Evolutionary conservation across 1,284 basidiomycete species (phyloP), one percentile per base, ranked within the genome.

Genomic region (Athelia sp.): DNA sequence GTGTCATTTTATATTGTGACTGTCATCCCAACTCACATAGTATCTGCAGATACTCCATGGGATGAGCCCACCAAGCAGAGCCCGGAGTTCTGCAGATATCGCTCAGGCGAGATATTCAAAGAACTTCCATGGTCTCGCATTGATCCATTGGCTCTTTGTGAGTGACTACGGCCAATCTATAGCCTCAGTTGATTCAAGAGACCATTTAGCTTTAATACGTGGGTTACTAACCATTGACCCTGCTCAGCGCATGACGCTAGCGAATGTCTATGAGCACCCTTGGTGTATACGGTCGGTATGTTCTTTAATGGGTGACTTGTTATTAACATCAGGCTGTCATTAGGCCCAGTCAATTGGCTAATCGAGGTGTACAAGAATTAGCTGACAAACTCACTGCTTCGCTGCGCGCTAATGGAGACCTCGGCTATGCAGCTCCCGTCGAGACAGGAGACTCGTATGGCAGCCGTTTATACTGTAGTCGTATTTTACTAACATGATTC

Each of bases 21-120:
- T n/a, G n/a, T n/a, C n/a, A n/a, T n/a, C n/a, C n/a, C n/a, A n/a
- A n/a, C n/a, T n/a, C n/a, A n/a, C n/a, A n/a, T n/a, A n/a, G n/a
- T n/a, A n/a, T n/a, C n/a, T 17, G 0, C 50, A 97, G 93, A 97
- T 63, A 98, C 96, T 0, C 97, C 96, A 1, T 99, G 96, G 96
- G 96, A 98, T 62, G 90, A 97, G 62, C 94, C 96, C 2, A 93
- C 93, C 0, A 62, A 68, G 1, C 74, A 76, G 18, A 92, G 89
- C 54, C 79, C 82, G 2, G 96, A 99, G 66, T 99, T 82, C 64
- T 64, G 69, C 22, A 79, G 82, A 6, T 99, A 90, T 65, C 62
- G 88, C 2, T 76, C 76, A 0, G 93, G 93, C 2, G 73, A 87
- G 48, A 81, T 96, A 47, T 84, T 92, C 56, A 64, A 78, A 8